These are phyloP conservation scores for Nannochloropsis oceanica DNA, from an alignment of 108 stramenopile genomes.

Conservation along the genomic window DNA sequence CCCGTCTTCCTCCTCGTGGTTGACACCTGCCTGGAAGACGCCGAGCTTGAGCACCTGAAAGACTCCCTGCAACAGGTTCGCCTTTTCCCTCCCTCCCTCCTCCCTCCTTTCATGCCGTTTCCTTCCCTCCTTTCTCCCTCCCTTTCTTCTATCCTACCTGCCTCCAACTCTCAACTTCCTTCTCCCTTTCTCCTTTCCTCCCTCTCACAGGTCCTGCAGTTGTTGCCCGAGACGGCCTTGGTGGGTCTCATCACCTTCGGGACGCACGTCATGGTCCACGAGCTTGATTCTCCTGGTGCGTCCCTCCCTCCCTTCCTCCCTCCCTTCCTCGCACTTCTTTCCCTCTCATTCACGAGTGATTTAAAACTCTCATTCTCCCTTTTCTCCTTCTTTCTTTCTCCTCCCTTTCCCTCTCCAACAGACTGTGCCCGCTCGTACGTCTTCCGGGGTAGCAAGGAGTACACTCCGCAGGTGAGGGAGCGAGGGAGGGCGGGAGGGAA, in stretches of 20 bases:
- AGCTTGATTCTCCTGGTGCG: conserved; percentile 51
- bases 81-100: background rate
- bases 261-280: conserved; percentile 92
- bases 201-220: conserved; percentile 73
- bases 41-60: conserved; percentile 82
- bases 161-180: background rate
- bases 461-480: background rate
- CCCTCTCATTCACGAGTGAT: too few species aligned
- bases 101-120: background rate
- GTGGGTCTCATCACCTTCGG: conserved; percentile 96
- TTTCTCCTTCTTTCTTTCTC: too few species aligned
- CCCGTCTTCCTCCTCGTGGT: conserved; percentile 93
- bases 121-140: background rate
- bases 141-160: background rate
- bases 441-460: conserved; percentile 46
- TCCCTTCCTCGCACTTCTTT: background rate
- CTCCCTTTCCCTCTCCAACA: background rate
- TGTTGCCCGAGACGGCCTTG: conserved; percentile 80
- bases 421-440: conserved; percentile 72
- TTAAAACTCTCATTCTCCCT: too few species aligned
- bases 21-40: conserved; percentile 74
- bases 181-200: conserved; percentile 9
- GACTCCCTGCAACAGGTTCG: conserved; percentile 30
- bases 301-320: background rate
- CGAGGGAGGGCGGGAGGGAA: background rate